Conservation (phyloP, 2,329 filamentous ascomycete genomes). For the Monilinia aucupariae region DNA sequence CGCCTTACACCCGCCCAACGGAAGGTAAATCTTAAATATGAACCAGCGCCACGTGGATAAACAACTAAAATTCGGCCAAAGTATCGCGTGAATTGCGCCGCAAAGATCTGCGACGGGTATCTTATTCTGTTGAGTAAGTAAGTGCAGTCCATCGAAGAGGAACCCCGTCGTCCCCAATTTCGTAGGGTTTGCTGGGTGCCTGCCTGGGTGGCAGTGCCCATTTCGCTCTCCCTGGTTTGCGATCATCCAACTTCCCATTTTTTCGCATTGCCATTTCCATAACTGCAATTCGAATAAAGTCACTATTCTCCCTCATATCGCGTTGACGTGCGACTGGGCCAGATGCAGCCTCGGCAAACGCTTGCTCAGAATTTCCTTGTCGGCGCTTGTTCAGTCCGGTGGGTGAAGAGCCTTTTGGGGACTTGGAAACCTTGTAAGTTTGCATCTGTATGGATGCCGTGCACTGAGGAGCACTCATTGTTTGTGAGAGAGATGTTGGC, state of each 20-base stretch:
- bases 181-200: conserved; percentile 48
- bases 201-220: conserved; percentile 64
- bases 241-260: conserved; percentile 59
- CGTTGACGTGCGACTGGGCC: conserved; percentile 52
- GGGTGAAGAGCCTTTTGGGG: conserved; percentile 38
- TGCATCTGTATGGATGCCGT: conserved; percentile 68
- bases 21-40: background rate
- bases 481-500: conserved; percentile 35
- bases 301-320: conserved; percentile 64
- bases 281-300: conserved; percentile 65
- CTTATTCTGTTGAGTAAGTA: conserved; percentile 19
- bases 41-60: background rate
- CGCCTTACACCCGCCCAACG: conserved; percentile 4
- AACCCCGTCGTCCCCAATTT: conserved; percentile 52
- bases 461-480: conserved; percentile 42
- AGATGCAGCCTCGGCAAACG: conserved; percentile 35
- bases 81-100: background rate
- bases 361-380: conserved; percentile 29
- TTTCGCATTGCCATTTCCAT: conserved; percentile 69
- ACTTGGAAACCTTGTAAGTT: conserved; percentile 49
- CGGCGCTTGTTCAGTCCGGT: conserved; percentile 32
- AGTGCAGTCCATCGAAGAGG: conserved; percentile 52
- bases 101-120: background rate
- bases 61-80: background rate
- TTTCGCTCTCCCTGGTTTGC: conserved; percentile 60